Percentiles rank a stretch among this genome's conserved stretches.
Conservation (phyloP, 176 grass and related monocot genomes). For the Triticum dicoccoides region DNA sequence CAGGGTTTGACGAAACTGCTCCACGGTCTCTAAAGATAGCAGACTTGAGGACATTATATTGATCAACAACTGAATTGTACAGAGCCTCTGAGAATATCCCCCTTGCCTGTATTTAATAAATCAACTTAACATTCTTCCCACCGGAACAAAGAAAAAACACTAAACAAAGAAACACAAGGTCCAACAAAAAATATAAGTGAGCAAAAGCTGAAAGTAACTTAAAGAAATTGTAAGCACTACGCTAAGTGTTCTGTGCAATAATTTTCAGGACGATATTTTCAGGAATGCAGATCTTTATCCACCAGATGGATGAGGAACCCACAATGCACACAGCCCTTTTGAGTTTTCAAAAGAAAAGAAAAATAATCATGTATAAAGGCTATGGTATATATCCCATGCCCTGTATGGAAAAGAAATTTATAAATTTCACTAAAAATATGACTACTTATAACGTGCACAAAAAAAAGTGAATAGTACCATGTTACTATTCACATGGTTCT, state of each 20-base stretch:
- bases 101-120: slow-evolving; percentile 55
- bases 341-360: no score
- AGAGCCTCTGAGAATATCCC: slow-evolving; percentile 53
- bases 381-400: not conserved
- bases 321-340: not conserved
- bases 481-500: not conserved
- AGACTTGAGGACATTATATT: slow-evolving; percentile 77
- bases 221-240: not conserved
- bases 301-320: not conserved
- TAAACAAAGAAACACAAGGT: slow-evolving; percentile 2
- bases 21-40: slow-evolving; percentile 54
- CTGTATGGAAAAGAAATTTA: not conserved
- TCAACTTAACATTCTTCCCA: not conserved
- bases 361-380: no score
- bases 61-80: slow-evolving; percentile 66
- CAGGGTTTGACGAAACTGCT: slow-evolving; percentile 48
- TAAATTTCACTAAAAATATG: not conserved
- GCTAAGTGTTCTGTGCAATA: not conserved
- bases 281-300: not conserved
- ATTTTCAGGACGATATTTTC: not conserved
- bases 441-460: not conserved
- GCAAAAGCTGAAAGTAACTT: slow-evolving; percentile 2
- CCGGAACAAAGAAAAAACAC: not conserved
- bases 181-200: not conserved
- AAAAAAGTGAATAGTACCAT: not conserved